Base-by-base conservation (phyloP, 257 asterid species). In the Asclepias syriaca region DNA sequence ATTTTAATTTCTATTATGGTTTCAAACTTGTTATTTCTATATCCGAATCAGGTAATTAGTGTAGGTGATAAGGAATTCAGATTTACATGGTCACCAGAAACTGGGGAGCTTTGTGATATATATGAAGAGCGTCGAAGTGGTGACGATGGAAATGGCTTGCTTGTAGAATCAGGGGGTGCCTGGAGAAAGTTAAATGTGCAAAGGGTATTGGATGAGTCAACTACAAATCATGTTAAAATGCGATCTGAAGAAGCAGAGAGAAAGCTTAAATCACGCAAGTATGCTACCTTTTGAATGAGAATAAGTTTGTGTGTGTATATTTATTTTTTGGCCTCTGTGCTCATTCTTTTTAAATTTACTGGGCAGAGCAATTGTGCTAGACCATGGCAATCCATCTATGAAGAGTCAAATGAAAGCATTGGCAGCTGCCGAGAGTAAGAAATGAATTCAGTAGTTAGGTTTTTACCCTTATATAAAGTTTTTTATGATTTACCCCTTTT, bases 181-280 rank as follows among this genome's bases (percentile, higher is more conserved):
- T 95, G 94, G 97, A 86, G 97, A 79, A 95, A 92, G 87, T 87
- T 95, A 79, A 92, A 81, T 81, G 96, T 95, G 69, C 96, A 90
- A 69, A 89, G 99, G 61, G 96, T 84, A 78, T 82, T 95, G 83
- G 99, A 95, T 63, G 98, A 95, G 74, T 92, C 98, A 43, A 87
- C 96, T 65, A 87, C 82, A 83, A 92, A 95, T 77, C 98, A 87
- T 68, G 96, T 95, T 76, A 95, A 92, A 83, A 88, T 85, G 94
- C 91, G 80, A 67, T 88, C 99, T 67, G 96, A 88, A 82, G 97
- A 92, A 88, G 99, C 99, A 24, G 97, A 90, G 45, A 93, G 87
- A 76, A 90, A 82, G 84, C 84, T 39, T 66, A 90, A 86, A 78
- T 76, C 94, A 69, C 92, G 96, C 75, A 90, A 81, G 99, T 90